phyloP scores from a whole-genome alignment of 306 rosid genomes.

The Mimosa pudica region DNA sequence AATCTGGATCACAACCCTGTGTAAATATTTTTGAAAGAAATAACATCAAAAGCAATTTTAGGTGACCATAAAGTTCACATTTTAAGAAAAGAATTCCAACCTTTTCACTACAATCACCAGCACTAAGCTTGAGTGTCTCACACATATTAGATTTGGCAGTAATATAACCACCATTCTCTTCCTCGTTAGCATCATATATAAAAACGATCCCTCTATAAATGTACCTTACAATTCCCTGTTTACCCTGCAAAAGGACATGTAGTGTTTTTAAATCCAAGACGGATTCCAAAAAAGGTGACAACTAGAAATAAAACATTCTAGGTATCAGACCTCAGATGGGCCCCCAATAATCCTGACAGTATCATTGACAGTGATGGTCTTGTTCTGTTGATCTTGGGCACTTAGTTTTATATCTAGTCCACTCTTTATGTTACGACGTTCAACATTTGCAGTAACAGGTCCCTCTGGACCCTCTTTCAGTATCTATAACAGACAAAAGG shows the following conservation, averaged over 20 bases:
- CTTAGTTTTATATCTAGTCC: slow-evolving; percentile 75
- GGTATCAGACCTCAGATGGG: slow-evolving; percentile 63
- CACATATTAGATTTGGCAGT: slow-evolving; percentile 77
- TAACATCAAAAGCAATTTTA: slow-evolving; percentile 18
- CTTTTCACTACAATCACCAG: slow-evolving; percentile 60
- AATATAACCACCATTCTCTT: slow-evolving; percentile 78
- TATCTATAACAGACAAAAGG: slow-evolving; percentile 54
- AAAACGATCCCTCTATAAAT: slow-evolving; percentile 77
- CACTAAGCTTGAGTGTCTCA: slow-evolving; percentile 73
- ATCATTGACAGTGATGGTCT: slow-evolving; percentile 71
- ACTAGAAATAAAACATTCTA: neutral
- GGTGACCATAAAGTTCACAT: slow-evolving; percentile 12
- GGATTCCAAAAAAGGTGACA: slow-evolving; percentile 19
- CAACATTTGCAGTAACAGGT: slow-evolving; percentile 57
- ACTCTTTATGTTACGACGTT: slow-evolving; percentile 57
- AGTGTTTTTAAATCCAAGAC: slow-evolving; percentile 28
- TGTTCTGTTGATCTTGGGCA: slow-evolving; percentile 65
- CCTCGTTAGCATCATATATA: slow-evolving; percentile 62
- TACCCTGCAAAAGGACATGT: slow-evolving; percentile 61
- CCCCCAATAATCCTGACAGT: slow-evolving; percentile 75
- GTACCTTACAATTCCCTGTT: slow-evolving; percentile 81
- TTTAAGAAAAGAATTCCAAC: slow-evolving; percentile 42
- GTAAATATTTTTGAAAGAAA: slow-evolving; percentile 28
- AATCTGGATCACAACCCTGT: slow-evolving; percentile 71
- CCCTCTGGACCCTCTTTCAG: slow-evolving; percentile 74